Evolutionary conservation across 1,284 basidiomycete genomes (phyloP).

Genomic region (Rhodotorula sp.): DNA sequence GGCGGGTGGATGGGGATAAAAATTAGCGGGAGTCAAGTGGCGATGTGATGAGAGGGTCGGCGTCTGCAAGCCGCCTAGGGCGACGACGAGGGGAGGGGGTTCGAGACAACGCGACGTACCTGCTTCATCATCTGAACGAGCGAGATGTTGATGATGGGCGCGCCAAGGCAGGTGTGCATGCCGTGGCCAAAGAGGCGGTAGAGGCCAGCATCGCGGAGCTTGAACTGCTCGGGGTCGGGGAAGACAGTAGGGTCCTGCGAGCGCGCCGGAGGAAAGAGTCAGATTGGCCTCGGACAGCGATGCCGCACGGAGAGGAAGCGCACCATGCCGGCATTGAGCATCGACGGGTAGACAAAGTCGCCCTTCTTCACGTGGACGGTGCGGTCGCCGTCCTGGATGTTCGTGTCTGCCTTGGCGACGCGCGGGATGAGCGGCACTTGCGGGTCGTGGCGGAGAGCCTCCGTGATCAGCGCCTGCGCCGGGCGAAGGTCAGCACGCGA

Average conservation of each 20-base stretch:
- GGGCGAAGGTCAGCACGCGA: not conserved
- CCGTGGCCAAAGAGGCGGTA: conserved; percentile 30
- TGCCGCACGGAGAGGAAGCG: conserved; percentile 14
- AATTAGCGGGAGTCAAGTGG: no score
- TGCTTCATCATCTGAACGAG: conserved; percentile 25
- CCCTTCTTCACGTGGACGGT: conserved; percentile 11
- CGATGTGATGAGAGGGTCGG: no score
- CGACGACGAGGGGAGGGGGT: no score
- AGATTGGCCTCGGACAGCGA: no score
- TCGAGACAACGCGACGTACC: not conserved
- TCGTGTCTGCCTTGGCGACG: conserved; percentile 12
- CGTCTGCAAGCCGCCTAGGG: no score
- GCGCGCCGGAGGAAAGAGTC: no score
- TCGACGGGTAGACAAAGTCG: conserved; percentile 12
- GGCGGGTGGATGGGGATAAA: not conserved
- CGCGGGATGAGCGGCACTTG: conserved; percentile 37
- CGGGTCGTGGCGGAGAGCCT: conserved; percentile 40
- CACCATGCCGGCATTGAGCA: conserved; percentile 26
- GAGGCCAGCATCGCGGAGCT: conserved; percentile 12
- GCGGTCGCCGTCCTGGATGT: conserved; percentile 24
- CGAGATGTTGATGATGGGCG: conserved; percentile 28
- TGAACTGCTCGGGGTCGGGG: conserved; percentile 24
- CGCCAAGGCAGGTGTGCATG: conserved; percentile 32
- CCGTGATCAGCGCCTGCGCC: conserved; percentile 28
- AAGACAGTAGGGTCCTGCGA: conserved; percentile 29